Evolutionary conservation across 2,329 filamentous ascomycete genomes (phyloP), one percentile per base, ranked within the genome.

Genomic region (Thyridium curvatum): DNA sequence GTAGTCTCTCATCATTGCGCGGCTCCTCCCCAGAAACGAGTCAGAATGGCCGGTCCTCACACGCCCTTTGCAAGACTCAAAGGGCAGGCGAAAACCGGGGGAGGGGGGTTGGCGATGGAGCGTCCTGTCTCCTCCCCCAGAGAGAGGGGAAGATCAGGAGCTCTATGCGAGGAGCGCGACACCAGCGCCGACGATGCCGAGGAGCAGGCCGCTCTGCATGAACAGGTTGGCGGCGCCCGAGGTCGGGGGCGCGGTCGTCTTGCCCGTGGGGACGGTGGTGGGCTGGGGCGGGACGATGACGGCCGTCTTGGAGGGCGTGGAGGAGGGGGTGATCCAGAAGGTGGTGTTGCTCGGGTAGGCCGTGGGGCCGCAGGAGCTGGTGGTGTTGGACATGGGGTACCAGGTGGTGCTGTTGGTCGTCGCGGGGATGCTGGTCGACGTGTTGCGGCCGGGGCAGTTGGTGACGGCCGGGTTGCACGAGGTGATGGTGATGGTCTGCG

Each of bases 151-250:
- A 26, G 21, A 26, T 26, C 21, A 26, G 21, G 10, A 6, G 21
- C 21, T 26, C 21, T 56, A 61, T 45, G 56, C 58, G 37, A 66
- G 59, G 40, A 65, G 55, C 42, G 61, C 59, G 37, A 67, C 41
- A 42, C 60, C 65, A 29, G 61, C 64, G 18, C 61, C 59, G 39
- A 70, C 43, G 30, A 58, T 60, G 31, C 55, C 57, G 29, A 62
- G 60, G 34, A 70, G 45, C 40, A 69, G 44, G 34, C 65, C 63
- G 43, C 60, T 60, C 48, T 65, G 60, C 43, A 62, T 51, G 18
- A 62, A 48, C 31, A 69, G 52, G 30, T 54, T 51, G 43, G 51
- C 56, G 35, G 64, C 64, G 30, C 46, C 59, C 43, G 54, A 59
- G 31, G 50, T 48, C 17, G 46, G 15, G 18, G 50, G 33, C 12